phyloP scores from a whole-genome alignment of 169 alveolate species.

The Plasmodium knowlesi region DNA sequence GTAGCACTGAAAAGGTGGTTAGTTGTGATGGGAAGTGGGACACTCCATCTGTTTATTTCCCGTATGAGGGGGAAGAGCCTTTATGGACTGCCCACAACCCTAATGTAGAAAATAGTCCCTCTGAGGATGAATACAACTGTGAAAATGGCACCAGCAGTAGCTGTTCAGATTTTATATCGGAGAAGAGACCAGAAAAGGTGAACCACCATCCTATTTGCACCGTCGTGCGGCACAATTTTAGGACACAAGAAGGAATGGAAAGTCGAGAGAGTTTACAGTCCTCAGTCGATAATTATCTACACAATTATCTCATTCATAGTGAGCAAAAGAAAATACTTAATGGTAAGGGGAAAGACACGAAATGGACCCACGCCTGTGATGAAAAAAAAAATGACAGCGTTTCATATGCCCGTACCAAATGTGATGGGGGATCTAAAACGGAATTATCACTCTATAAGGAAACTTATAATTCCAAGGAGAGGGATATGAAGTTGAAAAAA shows the following conservation, averaged over 20 bases:
- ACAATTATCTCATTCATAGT: background rate
- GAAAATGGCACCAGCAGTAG: background rate
- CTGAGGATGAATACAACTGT: background rate
- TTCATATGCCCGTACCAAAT: background rate
- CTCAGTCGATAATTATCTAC: background rate
- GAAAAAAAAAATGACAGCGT: background rate
- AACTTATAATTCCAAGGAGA: background rate
- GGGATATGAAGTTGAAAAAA: background rate
- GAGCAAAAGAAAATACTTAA: background rate
- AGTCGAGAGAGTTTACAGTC: background rate
- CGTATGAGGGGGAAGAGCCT: slow-evolving; percentile 24
- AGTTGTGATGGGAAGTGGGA: background rate
- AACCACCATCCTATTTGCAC: background rate
- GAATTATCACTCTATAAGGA: background rate
- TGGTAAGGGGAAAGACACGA: background rate
- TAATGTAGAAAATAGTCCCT: background rate
- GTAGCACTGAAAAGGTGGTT: background rate
- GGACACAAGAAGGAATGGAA: background rate
- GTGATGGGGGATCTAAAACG: background rate
- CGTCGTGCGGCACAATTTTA: background rate
- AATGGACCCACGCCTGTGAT: background rate
- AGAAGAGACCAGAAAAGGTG: background rate
- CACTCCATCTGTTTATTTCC: background rate
- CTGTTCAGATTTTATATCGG: background rate
- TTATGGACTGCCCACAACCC: slow-evolving; percentile 20